Evolutionary conservation across 1,139 yeast species (phyloP), one percentile per base, ranked within the genome.

Genomic region (Scheffersomyces insectosa): DNA sequence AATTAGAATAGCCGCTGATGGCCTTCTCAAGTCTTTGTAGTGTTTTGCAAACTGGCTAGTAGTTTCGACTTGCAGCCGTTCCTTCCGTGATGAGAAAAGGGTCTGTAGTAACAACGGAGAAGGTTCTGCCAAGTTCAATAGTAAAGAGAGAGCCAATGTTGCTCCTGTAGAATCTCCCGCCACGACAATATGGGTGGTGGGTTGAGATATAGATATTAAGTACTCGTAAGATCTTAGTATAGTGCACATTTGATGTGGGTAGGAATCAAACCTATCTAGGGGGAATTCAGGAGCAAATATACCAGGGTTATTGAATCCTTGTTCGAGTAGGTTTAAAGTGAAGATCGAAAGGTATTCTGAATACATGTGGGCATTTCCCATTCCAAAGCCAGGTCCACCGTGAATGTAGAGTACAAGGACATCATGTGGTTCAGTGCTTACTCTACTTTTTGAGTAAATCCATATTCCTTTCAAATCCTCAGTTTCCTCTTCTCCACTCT

Each of bases 101-200:
- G 34, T 31, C n/a, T 20, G 34, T 10, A 31, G 23, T 10, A 31
- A 8, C 20, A 31, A 14, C 6, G 34, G 34, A 11, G 34, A 31
- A 14, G 34, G 34, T 8, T 31, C 34, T 2, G 34, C 34, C 23
- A 31, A 31, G n/a, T 15, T 31, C 34, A 23, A 29, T 3, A 46
- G 27, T n/a, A 49, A 25, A 4, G 43, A 28, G 5, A 50, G 16
- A 1, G 43, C 40, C 16, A 49, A 28, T 3, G 48, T 43, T 4
- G 48, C 43, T 3, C 57, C 55, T 8, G 45, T 40, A 3, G 55
- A 49, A 40, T 53, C 57, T 4, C 53, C 53, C 40, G 48, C 46
- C 2, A 53, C 8, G 1, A 49, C 49, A n/a, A 46, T 31, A 13
- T 42, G 45, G 28, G 29, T 30, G 25, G 38, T 29, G 7, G 15